Evolutionary conservation across 78 protist genomes (phyloP).

Genomic region (slime mould (Dictyostelium discoideum)): DNA sequence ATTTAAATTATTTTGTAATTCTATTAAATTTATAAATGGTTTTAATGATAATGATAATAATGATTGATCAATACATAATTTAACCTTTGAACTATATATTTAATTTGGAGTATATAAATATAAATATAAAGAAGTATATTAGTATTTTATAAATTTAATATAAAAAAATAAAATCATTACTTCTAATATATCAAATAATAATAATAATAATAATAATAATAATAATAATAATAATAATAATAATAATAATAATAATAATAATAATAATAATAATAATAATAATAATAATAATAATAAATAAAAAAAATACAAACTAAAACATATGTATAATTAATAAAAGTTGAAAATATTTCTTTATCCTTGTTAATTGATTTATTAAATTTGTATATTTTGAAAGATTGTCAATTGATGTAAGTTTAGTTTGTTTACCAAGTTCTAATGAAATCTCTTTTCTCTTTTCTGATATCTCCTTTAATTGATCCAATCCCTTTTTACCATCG

Average conservation of each 20-base stretch:
- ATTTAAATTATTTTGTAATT: constrained; percentile 57
- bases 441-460: constrained; percentile 2
- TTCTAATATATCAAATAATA: background rate
- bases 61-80: constrained; percentile 9
- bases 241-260: background rate
- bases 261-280: background rate
- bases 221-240: background rate
- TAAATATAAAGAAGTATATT: background rate
- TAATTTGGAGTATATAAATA: background rate
- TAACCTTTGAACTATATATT: constrained; percentile 18
- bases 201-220: background rate
- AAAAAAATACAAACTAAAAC: constrained; percentile 5
- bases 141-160: background rate
- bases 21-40: constrained; percentile 60
- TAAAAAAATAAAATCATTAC: background rate
- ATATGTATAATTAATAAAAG: constrained; percentile 30
- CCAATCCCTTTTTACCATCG: background rate
- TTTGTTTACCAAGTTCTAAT: constrained; percentile 1
- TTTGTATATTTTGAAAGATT: constrained; percentile 38
- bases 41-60: constrained; percentile 8
- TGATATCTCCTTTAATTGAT: background rate
- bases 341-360: constrained; percentile 60
- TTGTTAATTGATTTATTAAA: constrained; percentile 58
- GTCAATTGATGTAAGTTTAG: background rate
- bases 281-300: background rate